Base-by-base conservation (phyloP, 1,284 basidiomycete species). In the Naganishia albida region DNA sequence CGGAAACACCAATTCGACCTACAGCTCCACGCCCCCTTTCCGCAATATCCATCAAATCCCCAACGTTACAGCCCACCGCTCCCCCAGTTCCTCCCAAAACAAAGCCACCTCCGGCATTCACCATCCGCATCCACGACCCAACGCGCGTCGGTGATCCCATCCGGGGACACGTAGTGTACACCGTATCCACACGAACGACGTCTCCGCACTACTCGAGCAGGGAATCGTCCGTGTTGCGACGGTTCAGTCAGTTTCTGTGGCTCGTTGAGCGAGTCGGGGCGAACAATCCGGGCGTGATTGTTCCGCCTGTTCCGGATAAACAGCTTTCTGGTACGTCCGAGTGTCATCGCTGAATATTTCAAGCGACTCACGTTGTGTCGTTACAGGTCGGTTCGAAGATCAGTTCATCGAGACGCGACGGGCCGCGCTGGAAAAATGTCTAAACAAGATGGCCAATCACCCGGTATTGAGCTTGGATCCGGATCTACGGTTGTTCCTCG, bases 201-300 rank as follows among this genome's bases (percentile, higher is more conserved):
- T 93, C 91, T 0, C 87, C 89, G 0, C 80, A 88, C 48, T 95
- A 85, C 80, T n/a, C 48, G 18, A 15, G 20, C 2, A 85, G 86
- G 67, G 82, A 86, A 1, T 92, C 94, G 75, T 93, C 93, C 3
- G 93, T 96, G 42, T 85, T 99, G 7, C 86, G 95, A 20, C 87
- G 95, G 25, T 99, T 96, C 79, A 92, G 90, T 23, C 96, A 99
- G 78, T 99, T 99, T 75, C 83, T 97, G 23, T 99, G 96, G 95
- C 80, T 99, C 0, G 96, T 91, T 76, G 93, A 95, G 72, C 88
- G 88, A 0, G 83, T 99, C 0, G 89, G 88, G 0, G 77, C 82
- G 72, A 98, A 97, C 80, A 98, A 99, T 74, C 94, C 96, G 1
- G 96, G 95, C 3, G 93, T 98, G 4, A 90, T 99, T 54, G 91